Evolutionary conservation across 169 alveolate genomes (phyloP).

Genomic region (Eimeria maxima): DNA sequence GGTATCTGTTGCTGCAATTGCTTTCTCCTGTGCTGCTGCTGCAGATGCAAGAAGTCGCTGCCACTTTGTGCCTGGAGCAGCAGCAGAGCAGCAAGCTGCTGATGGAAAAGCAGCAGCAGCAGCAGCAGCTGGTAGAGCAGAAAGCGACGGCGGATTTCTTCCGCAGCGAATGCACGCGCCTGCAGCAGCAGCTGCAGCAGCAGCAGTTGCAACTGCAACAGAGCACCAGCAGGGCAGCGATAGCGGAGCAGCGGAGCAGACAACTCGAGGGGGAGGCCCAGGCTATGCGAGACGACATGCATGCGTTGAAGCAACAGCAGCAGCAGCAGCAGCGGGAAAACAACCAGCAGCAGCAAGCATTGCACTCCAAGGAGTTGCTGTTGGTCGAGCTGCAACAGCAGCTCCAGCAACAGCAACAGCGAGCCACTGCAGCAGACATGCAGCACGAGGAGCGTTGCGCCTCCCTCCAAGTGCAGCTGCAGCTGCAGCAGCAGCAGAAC

Average conservation of each 20-base stretch:
- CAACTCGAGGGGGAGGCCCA: not conserved
- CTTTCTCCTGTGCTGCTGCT: conserved; percentile 48
- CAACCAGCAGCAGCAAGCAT: conserved; percentile 40
- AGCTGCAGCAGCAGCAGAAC: conserved; percentile 77
- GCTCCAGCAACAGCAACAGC: conserved; percentile 61
- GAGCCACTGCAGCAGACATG: conserved; percentile 12
- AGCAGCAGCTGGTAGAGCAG: conserved; percentile 80
- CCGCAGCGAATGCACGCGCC: conserved; percentile 63
- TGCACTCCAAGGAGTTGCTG: conserved; percentile 40
- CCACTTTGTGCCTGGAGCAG: conserved; percentile 65
- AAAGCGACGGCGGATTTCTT: conserved; percentile 70
- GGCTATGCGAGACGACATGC: conserved; percentile 8
- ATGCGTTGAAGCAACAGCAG: conserved; percentile 45
- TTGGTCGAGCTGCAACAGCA: not conserved
- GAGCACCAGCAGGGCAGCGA: conserved; percentile 56
- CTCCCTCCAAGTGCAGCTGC: conserved; percentile 76
- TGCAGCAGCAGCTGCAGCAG: conserved; percentile 67
- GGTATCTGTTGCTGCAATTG: not conserved
- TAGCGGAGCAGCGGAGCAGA: conserved; percentile 71
- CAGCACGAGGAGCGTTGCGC: conserved; percentile 70
- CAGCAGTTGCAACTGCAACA: conserved; percentile 77
- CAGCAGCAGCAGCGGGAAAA: conserved; percentile 51
- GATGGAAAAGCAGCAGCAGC: conserved; percentile 72
- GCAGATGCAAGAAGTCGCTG: conserved; percentile 77
- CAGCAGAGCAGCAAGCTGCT: conserved; percentile 58